phyloP scores from a whole-genome alignment of 192 early-diverging fungal genomes.

The Linnemannia elongata region DNA sequence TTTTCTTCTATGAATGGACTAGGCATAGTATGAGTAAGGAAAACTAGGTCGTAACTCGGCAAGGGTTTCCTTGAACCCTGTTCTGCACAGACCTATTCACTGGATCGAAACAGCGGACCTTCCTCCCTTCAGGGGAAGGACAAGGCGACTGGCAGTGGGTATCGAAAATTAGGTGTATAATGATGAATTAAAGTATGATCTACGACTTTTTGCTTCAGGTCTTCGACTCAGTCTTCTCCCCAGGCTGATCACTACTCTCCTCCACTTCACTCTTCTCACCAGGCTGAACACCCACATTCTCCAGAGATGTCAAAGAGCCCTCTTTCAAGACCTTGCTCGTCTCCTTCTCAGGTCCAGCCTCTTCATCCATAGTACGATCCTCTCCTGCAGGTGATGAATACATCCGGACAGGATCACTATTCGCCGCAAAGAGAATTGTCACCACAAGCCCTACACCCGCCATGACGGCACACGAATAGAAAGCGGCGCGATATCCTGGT shows the following conservation, averaged over 20 bases:
- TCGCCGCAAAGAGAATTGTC: conserved; percentile 26
- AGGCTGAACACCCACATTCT: background rate
- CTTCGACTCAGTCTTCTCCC: background rate
- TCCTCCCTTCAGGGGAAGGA: too few relatives aligned
- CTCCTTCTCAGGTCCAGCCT: background rate
- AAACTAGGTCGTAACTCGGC: too few relatives aligned
- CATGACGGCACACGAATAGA: conserved; percentile 41
- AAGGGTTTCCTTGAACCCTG: too few relatives aligned
- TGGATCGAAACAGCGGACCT: too few relatives aligned
- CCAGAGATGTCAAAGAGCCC: background rate
- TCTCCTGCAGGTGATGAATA: background rate
- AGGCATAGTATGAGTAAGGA: too few relatives aligned
- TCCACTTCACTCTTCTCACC: background rate
- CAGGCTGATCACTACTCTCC: background rate
- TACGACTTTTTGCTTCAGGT: background rate
- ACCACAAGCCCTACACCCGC: conserved; percentile 28
- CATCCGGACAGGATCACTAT: conserved; percentile 17
- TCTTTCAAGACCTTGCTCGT: background rate
- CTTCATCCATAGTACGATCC: background rate
- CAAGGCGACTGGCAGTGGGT: too few relatives aligned
- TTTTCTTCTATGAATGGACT: too few relatives aligned
- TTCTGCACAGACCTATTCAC: too few relatives aligned
- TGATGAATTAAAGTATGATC: too few relatives aligned
- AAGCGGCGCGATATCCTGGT: conserved; percentile 42
- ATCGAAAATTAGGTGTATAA: too few relatives aligned